These are phyloP conservation scores for Mycocentrospora acerina DNA, from an alignment of 2,329 filamentous ascomycete species.

Conservation along the genomic window DNA sequence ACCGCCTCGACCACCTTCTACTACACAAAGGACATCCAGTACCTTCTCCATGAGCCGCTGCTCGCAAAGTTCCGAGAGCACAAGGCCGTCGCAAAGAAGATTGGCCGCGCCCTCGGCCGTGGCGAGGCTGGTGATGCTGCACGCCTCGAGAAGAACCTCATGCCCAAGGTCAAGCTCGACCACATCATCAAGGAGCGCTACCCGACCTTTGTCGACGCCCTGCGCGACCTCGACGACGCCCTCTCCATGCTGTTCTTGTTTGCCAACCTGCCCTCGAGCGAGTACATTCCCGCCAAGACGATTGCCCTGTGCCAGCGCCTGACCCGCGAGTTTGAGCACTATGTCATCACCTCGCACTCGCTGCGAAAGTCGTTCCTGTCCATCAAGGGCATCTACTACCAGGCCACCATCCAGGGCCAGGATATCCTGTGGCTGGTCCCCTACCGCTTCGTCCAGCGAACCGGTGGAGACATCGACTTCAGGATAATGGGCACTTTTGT, in stretches of 20 bases:
- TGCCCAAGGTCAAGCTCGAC: conserved; percentile 86
- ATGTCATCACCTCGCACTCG: conserved; percentile 87
- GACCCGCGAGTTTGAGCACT: conserved; percentile 96
- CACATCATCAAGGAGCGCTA: conserved; percentile 98
- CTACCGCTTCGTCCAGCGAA: conserved; percentile 95
- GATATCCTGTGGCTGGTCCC: conserved; percentile 96
- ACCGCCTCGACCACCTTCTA: conserved; percentile 91
- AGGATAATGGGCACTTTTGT: conserved; percentile 99
- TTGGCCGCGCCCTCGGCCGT: conserved; percentile 84
- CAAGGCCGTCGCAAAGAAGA: conserved; percentile 97
- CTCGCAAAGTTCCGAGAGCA: conserved; percentile 95
- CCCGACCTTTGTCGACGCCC: conserved; percentile 90
- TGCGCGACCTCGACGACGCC: conserved; percentile 94
- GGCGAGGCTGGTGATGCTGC: conserved; percentile 88
- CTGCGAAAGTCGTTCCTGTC: conserved; percentile 95
- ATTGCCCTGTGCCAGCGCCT: conserved; percentile 92
- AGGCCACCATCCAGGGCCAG: conserved; percentile 94
- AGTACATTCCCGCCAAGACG: conserved; percentile 89
- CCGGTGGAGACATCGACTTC: conserved; percentile 94
- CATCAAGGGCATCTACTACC: conserved; percentile 99
- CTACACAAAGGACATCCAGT: conserved; percentile 95
- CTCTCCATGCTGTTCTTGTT: conserved; percentile 97
- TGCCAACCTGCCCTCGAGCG: conserved; percentile 89
- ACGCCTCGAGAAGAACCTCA: conserved; percentile 86
- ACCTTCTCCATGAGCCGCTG: conserved; percentile 93